A percentile compares a stretch with the other conserved stretches of the same genome.
These are phyloP conservation scores for Gossypioides kirkii DNA, from an alignment of 345 rosid genomes.

Conservation along the genomic window DNA sequence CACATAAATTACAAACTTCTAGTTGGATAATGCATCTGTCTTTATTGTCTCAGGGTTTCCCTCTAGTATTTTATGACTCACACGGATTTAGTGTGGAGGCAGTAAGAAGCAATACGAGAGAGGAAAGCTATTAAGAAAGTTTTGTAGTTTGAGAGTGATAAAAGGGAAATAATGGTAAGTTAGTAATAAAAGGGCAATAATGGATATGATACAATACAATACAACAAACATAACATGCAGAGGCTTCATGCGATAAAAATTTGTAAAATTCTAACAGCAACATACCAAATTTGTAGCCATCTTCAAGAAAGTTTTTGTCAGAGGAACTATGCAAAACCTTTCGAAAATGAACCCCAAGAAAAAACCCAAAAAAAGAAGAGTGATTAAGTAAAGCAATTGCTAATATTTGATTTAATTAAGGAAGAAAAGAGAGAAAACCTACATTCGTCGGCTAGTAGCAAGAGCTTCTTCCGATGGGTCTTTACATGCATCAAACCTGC, in stretches of 20 bases:
- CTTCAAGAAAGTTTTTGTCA: no score
- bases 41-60: slow-evolving; percentile 45
- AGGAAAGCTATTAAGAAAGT: slow-evolving; percentile 76
- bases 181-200: no score
- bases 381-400: no score
- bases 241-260: slow-evolving; percentile 56
- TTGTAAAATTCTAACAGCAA: no score
- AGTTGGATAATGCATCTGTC: background rate
- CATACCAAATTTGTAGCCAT: no score
- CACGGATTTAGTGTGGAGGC: slow-evolving; percentile 71
- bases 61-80: slow-evolving; percentile 89
- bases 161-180: no score
- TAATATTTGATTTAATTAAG: no score
- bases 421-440: background rate
- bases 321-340: no score
- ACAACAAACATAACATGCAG: no score
- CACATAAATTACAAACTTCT: background rate
- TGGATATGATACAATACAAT: background rate
- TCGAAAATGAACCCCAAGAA: no score
- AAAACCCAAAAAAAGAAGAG: background rate
- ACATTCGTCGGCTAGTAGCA: slow-evolving; percentile 73
- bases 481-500: slow-evolving; percentile 59
- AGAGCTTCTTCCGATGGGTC: slow-evolving; percentile 68
- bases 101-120: slow-evolving; percentile 73
- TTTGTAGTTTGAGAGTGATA: no score